phyloP scores from a whole-genome alignment of 768 basidiomycete genomes.

The Chalciporus piperatus region DNA sequence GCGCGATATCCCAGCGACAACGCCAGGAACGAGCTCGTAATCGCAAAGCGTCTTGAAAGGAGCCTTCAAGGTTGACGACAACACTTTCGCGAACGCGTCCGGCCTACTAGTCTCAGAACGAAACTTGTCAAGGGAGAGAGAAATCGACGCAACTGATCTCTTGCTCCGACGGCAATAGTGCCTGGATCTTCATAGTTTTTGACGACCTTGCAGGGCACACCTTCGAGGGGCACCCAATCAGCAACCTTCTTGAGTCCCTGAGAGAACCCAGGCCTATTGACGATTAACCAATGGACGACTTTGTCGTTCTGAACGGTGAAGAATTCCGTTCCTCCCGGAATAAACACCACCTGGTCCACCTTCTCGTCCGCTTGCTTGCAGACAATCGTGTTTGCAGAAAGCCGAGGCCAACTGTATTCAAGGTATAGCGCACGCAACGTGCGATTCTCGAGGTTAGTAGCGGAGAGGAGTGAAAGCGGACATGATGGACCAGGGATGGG shows the following conservation, averaged over 20 bases:
- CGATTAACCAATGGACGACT: slow-evolving; percentile 23
- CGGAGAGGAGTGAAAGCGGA: slow-evolving; percentile 13
- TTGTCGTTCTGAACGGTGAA: slow-evolving; percentile 27
- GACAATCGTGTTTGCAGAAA: slow-evolving; percentile 13
- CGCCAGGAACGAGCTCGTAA: slow-evolving; percentile 22
- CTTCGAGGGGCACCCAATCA: slow-evolving; percentile 18
- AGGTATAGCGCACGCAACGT: slow-evolving; percentile 28
- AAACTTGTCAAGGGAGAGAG: background rate
- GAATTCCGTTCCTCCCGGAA: slow-evolving; percentile 25
- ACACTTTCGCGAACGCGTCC: slow-evolving; percentile 16
- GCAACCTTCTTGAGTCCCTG: slow-evolving; percentile 17
- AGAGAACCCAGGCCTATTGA: slow-evolving; percentile 10
- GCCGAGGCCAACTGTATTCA: slow-evolving; percentile 19
- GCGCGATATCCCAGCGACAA: slow-evolving; percentile 21
- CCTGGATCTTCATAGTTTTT: slow-evolving; percentile 18
- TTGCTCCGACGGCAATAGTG: slow-evolving; percentile 21
- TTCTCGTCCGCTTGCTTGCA: background rate
- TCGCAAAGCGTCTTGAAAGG: slow-evolving; percentile 23
- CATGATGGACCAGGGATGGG: slow-evolving; percentile 18
- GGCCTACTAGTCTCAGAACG: slow-evolving; percentile 4
- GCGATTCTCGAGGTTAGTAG: slow-evolving; percentile 26
- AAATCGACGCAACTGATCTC: slow-evolving; percentile 6
- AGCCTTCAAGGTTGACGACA: slow-evolving; percentile 17
- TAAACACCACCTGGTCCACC: slow-evolving; percentile 28
- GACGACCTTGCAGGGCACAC: slow-evolving; percentile 18